Conservation (phyloP, 225 moss, liverwort and hornwort genomes). For the Rhytidiadelphus loreus region DNA sequence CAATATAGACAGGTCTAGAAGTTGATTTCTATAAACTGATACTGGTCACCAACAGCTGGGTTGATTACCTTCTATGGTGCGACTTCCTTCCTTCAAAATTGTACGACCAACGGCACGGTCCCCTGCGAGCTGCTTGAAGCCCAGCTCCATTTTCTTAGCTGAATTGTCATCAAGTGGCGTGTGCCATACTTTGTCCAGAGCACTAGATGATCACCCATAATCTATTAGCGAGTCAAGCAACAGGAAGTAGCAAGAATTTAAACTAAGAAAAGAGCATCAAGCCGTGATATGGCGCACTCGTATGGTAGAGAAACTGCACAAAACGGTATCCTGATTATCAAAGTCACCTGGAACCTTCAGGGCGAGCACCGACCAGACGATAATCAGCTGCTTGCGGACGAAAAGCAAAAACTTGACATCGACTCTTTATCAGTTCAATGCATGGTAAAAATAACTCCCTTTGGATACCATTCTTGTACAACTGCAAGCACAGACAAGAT, state of each 20-base stretch:
- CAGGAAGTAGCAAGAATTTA: not conserved
- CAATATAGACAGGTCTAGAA: not conserved
- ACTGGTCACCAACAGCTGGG: not conserved
- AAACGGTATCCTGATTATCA: not conserved
- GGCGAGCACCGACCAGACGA: conserved; percentile 58
- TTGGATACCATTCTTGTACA: conserved; percentile 71
- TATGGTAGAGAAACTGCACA: not conserved
- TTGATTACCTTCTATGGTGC: conserved; percentile 45
- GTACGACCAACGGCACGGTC: conserved; percentile 41
- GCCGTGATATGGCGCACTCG: not conserved
- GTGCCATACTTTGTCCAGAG: conserved; percentile 62
- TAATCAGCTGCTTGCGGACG: conserved; percentile 61
- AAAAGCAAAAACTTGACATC: conserved; percentile 56
- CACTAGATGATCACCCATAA: conserved; percentile 17
- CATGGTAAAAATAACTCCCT: conserved; percentile 69
- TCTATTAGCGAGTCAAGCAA: not conserved
- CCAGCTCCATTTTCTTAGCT: conserved; percentile 35
- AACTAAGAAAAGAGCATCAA: not conserved
- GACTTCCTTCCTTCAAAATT: conserved; percentile 62
- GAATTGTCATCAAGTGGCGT: conserved; percentile 47
- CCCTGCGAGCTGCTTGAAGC: conserved; percentile 51
- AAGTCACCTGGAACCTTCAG: conserved; percentile 53
- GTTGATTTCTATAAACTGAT: not conserved
- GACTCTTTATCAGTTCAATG: conserved; percentile 64
- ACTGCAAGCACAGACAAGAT: conserved; percentile 22